Evolutionary conservation across 75 land plant genomes (phyloP), one percentile per base, ranked within the genome.

Genomic region (Pinus albicaulis): DNA sequence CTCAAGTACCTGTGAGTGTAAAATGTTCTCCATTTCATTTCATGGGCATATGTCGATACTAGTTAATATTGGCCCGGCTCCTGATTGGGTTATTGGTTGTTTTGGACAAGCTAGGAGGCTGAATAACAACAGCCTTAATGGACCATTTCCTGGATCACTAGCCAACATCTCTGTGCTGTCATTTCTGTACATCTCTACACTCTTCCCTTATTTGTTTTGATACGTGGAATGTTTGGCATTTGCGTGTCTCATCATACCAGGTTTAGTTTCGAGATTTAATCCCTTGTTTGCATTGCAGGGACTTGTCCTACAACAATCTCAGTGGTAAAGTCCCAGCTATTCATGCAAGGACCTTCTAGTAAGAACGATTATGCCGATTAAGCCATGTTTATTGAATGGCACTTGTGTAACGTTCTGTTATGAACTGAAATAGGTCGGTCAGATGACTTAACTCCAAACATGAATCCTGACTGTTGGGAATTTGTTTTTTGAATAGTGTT

Each of bases 301-400:
- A 91, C 74, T 65, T 91, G 55, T 89, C 93, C 0, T 78, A 74
- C 83, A 91, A 91, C 82, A 89, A 89, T 74, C 64, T 91, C 41
- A 86, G 87, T 74, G 87, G 93, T 16, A 56, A 78, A 13, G 84
- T 91, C 70, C 89, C 93, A 28, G 80, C 76, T 22, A 68, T 82
- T 73, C 76, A 87, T 70, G 78, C 92, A 48, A 82, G 78, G 73
- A 89, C 88, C 7, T 77, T 91, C 76, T 78, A 60, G 93, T 91
- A 82, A 79, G 74, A 16, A 55, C 64, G 15, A 56, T 7, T 5
- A 58, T 55, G n/a, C 25, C 36, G 56, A 34, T 14, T 70, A 1
- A 36, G 25, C 44, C 38, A 48, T 41, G 41, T 56, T 48, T 48
- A 24, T 17, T 48, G 34, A 3, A 31, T 76, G 19, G 22, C 68